Evolutionary conservation across 2,329 filamentous ascomycete species (phyloP), one percentile per base, ranked within the genome.

Genomic region (Pseudogymnoascus sp.): DNA sequence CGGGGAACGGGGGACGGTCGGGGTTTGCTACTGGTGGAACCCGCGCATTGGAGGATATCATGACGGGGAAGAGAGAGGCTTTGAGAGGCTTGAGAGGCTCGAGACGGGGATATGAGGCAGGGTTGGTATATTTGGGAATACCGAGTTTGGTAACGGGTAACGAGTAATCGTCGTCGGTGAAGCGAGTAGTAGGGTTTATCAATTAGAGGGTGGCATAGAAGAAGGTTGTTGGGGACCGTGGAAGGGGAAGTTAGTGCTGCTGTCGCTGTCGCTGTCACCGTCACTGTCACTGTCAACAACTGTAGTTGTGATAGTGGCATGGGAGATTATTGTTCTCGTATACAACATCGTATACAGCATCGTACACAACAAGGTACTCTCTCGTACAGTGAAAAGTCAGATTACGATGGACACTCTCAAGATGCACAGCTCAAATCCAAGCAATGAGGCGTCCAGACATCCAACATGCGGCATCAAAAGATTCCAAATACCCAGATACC

Each of bases 41-140:
- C 45, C 14, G n/a, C 43, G 7, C 45, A 52, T 8, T 52, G 45
- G 45, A 16, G 45, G 45, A 31, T 52, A 52, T 52, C 14, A 31
- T 31, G 14, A 31, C 3, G n/a, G 18, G n/a, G 35, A 2, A 38
- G 14, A 38, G 28, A 31, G 28, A 31, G 4, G 4, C 14, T n/a
- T n/a, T 18, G 18, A 18, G 18, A 2, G 18, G 18, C 18, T 18
- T 18, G 28, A 31, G 28, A 31, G 4, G 4, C 14, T n/a, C 8
- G 43, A 31, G 23, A 31, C 14, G 25, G 25, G 14, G 45, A 52
- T 52, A 52, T 52, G 45, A 52, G n/a, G 25, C 45, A 52, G 45
- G 45, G 45, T 52, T 31, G 25, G 45, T 52, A 52, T 52, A 52
- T 52, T 33, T 52, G 45, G 45, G 45, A 31, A 49, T 49, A 16